phyloP scores from a whole-genome alignment of 2,329 filamentous ascomycete genomes.

The Colletotrichum sp. region DNA sequence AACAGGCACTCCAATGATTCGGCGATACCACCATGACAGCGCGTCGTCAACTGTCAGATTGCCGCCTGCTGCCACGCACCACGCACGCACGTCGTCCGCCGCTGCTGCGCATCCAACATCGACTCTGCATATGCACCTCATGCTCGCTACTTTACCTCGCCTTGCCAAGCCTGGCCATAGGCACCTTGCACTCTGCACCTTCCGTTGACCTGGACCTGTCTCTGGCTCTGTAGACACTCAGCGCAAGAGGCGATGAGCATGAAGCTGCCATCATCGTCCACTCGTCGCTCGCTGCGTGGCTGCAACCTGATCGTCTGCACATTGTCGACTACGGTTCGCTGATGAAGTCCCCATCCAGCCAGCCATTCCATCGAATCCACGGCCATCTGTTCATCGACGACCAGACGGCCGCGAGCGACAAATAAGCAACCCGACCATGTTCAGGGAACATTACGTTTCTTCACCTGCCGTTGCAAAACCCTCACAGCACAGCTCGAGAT shows the following conservation, averaged over 20 bases:
- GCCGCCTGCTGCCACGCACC: not conserved
- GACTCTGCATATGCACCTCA: slow-evolving; percentile 1
- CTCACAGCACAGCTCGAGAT: not conserved
- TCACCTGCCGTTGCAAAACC: not conserved
- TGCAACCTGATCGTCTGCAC: not conserved
- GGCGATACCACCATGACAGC: slow-evolving; percentile 4
- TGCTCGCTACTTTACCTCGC: not conserved
- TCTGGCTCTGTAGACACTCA: not conserved
- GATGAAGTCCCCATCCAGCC: not conserved
- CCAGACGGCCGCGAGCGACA: not conserved
- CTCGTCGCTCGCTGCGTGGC: not conserved
- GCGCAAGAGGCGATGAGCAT: not conserved
- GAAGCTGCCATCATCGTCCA: not conserved
- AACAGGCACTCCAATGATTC: slow-evolving; percentile 7
- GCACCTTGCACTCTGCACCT: not conserved
- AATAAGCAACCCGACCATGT: not conserved
- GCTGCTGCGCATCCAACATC: not conserved
- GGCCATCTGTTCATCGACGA: not conserved
- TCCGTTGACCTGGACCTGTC: not conserved
- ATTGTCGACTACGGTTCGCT: not conserved
- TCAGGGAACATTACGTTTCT: not conserved
- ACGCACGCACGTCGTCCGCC: not conserved
- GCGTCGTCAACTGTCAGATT: not conserved
- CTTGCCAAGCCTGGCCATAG: not conserved
- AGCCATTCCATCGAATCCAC: not conserved